Conservation (phyloP, 306 rosid species). For the Potentilla sterilis region DNA sequence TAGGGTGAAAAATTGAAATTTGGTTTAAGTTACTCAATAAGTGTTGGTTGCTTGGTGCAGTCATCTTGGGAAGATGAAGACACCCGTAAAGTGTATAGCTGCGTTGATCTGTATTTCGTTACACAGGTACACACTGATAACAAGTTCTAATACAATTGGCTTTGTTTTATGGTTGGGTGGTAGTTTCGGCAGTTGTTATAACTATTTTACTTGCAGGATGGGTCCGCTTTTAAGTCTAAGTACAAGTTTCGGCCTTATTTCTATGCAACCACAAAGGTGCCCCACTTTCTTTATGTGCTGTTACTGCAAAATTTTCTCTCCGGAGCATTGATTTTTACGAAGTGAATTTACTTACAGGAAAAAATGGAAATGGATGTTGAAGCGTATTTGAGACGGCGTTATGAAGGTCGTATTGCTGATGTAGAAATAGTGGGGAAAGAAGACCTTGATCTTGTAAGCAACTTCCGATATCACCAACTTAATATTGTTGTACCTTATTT, state of each 20-base stretch:
- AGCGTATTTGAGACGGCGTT: constrained; percentile 73
- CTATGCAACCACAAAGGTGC: constrained; percentile 84
- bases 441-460: constrained; percentile 94
- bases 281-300: constrained; percentile 6
- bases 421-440: constrained; percentile 76
- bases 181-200: constrained; percentile 14
- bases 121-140: constrained; percentile 56
- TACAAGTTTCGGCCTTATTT: constrained; percentile 84
- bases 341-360: constrained; percentile 44
- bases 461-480: constrained; percentile 21
- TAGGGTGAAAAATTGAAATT: background rate
- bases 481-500: background rate
- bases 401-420: constrained; percentile 81
- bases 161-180: constrained; percentile 6
- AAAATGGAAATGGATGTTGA: constrained; percentile 85
- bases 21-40: constrained; percentile 13
- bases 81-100: constrained; percentile 58
- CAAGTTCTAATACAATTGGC: background rate
- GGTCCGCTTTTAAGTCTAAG: constrained; percentile 80
- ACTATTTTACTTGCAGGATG: constrained; percentile 67
- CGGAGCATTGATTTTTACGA: background rate
- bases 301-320: constrained; percentile 12
- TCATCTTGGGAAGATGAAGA: constrained; percentile 82
- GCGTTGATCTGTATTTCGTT: constrained; percentile 85
- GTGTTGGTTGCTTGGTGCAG: constrained; percentile 52